Base-by-base conservation (phyloP, 1,284 basidiomycete genomes). In the Cystobasidiaceae sp. region DNA sequence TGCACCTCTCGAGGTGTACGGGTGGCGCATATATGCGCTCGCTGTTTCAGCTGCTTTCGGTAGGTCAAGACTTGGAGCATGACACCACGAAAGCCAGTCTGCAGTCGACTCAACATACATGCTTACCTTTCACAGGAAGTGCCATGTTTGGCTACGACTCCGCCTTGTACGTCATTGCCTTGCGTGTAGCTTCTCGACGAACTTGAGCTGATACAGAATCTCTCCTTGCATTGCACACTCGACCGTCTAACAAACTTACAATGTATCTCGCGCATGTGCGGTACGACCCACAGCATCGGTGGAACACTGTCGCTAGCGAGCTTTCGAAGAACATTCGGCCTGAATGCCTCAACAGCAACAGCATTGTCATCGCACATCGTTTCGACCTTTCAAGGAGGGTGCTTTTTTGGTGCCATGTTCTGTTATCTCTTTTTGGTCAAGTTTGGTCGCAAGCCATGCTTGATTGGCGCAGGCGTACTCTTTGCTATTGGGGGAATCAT, bases 1-100 rank as follows among this genome's bases (percentile, higher is more conserved):
- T 2, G 79, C 79, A 21, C 79, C 79, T 15, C 70, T 70, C 51
- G 74, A 79, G 61, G 78, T 82, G 23, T 82, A 82, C 77, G 82
- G 82, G 70, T 79, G 76, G 77, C 76, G 79, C 23, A 49, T 59
- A 28, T 59, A 49, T 33, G 28, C 48, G 21, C 30, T 59, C 8
- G 68, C 68, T 25, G 54, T 67, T 37, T 57, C 66, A 21, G 70
- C 70, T 2, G 69, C 68, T 4, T 51, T 50, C 4, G 68, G 54
- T 28, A 43, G 39, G 19, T 37, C 54, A 1, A 56, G 41, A 41
- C 44, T 56, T 28, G 54, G 54, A 41, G 41, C 41, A 41, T 56
- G 9, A 25, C 39, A 43, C 32, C 5, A 15, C 28, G 33, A 6
- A 7, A 21, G 25, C 25, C 19, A 27, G 19, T 3, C 15, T 15